Evolutionary conservation across 2,329 filamentous ascomycete genomes (phyloP).

Genomic region (Alternaria burnsii): DNA sequence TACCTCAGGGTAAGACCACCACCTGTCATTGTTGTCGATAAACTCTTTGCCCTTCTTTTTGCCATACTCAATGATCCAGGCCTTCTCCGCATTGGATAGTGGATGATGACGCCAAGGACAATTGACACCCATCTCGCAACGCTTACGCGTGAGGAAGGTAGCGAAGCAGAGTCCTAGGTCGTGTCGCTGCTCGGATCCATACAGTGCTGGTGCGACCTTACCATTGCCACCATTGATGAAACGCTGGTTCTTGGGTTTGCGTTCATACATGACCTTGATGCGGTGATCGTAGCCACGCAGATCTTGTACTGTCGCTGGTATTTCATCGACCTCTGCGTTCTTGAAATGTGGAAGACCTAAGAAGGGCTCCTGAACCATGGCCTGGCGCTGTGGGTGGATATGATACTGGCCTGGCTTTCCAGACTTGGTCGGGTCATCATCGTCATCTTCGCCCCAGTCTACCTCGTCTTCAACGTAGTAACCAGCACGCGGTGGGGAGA

Average conservation of each 20-base stretch:
- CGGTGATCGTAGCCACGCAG: constrained; percentile 10
- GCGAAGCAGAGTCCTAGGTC: constrained; percentile 23
- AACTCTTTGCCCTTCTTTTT: constrained; percentile 6
- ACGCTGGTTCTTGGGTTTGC: background rate
- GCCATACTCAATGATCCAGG: constrained; percentile 13
- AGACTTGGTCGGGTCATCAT: background rate
- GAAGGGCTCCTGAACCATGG: background rate
- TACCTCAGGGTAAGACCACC: constrained; percentile 9
- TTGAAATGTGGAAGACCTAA: background rate
- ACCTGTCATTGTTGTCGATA: background rate
- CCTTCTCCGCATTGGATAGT: constrained; percentile 8
- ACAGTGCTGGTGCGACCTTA: constrained; percentile 8
- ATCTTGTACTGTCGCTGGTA: constrained; percentile 13
- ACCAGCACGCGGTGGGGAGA: background rate
- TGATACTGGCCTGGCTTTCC: background rate
- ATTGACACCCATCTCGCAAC: constrained; percentile 16
- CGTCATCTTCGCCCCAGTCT: constrained; percentile 2
- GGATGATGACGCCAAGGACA: constrained; percentile 28
- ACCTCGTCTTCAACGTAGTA: constrained; percentile 3
- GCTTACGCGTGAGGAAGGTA: constrained; percentile 16
- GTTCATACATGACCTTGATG: background rate
- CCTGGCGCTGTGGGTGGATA: background rate
- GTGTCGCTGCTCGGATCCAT: constrained; percentile 9
- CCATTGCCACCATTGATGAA: constrained; percentile 15
- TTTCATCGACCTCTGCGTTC: background rate